Conservation (phyloP, 2,329 filamentous ascomycete genomes). For the Pestalotiopsis sp. region DNA sequence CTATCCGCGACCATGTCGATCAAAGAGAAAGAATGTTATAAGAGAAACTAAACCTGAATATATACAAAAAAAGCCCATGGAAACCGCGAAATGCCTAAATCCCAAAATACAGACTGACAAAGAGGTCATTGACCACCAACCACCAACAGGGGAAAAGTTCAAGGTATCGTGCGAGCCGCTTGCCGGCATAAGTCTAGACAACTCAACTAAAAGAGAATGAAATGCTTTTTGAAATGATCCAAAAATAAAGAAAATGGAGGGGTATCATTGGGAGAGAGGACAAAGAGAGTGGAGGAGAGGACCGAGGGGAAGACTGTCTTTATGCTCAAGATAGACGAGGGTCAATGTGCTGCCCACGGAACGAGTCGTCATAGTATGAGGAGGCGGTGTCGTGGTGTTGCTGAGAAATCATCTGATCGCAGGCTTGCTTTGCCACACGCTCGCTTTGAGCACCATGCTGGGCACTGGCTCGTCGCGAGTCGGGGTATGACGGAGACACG, state of each 20-base stretch:
- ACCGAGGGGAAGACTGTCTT: background rate
- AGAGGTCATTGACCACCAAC: background rate
- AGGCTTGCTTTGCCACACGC: slow-evolving; percentile 37
- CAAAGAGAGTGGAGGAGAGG: background rate
- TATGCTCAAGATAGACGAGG: background rate
- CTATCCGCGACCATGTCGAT: background rate
- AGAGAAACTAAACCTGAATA: background rate
- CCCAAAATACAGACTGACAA: background rate
- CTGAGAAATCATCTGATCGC: slow-evolving; percentile 29
- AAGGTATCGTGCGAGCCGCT: background rate
- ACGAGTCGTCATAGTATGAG: background rate
- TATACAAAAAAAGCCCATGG: background rate
- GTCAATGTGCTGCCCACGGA: background rate
- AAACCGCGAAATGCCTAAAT: background rate
- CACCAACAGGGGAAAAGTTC: background rate
- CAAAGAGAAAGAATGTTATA: background rate
- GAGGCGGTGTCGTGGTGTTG: background rate
- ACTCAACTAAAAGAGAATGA: background rate
- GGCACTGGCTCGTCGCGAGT: slow-evolving; percentile 16
- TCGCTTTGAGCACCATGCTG: slow-evolving; percentile 30
- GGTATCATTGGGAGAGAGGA: slow-evolving; percentile 1
- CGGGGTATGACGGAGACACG: slow-evolving; percentile 16
- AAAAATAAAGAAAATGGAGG: background rate
- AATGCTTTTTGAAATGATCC: background rate
- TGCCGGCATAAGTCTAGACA: background rate